Conservation (phyloP, 1,139 yeast species). For the Yarrowia galli region DNA sequence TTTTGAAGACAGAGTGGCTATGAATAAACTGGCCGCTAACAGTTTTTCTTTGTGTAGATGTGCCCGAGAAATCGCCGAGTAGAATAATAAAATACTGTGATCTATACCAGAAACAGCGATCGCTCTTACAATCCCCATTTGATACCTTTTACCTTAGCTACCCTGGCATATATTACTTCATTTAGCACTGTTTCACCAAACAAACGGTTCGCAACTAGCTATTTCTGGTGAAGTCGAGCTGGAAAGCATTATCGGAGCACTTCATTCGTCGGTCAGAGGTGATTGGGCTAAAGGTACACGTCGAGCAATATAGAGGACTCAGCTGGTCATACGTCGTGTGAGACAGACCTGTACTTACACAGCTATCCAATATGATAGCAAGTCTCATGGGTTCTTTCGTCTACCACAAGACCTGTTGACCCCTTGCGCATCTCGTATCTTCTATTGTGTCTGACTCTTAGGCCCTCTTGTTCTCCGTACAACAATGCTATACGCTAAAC, state of each 20-base stretch:
- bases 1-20: too few species aligned
- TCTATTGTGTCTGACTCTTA: not conserved
- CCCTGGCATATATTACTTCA: not conserved
- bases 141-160: not conserved
- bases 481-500: not conserved
- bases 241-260: too few species aligned
- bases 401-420: not conserved
- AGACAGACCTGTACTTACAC: too few species aligned
- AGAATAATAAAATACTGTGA: not conserved
- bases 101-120: not conserved
- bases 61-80: not conserved
- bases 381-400: too few species aligned
- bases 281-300: too few species aligned
- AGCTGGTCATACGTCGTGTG: too few species aligned
- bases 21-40: too few species aligned
- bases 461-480: not conserved
- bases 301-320: too few species aligned
- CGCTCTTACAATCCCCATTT: not conserved
- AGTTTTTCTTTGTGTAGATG: too few species aligned
- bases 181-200: conserved; percentile 5
- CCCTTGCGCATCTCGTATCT: conserved; percentile 7
- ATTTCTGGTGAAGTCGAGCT: not conserved
- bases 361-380: too few species aligned
- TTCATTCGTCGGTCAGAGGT: too few species aligned
- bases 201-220: not conserved